Base-by-base conservation (phyloP, 176 grass and related monocot genomes). In the Carex cristatella region DNA sequence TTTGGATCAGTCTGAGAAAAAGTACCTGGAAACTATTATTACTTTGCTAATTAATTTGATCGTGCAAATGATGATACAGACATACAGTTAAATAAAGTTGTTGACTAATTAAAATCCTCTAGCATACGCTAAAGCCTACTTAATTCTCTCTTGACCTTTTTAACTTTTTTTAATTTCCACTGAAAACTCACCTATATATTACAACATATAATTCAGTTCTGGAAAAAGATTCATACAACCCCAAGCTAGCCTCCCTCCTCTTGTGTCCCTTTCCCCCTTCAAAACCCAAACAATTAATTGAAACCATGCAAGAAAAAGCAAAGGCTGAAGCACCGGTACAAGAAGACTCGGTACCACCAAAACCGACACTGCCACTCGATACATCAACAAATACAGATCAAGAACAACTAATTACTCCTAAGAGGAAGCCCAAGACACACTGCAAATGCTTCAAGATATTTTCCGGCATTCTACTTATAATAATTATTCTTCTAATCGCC, bases 401-500 rank as follows among this genome's bases (percentile, higher is more conserved):
- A 79, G 74, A 37, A 42, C 62, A 3, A 16, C 49, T 6, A 51
- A 51, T 11, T 18, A 27, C 66, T 91, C 71, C 42, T 81, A 56
- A 91, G 56, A 83, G 11, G 8, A 27, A 82, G 60, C 46, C 14
- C 2, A 59, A 58, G 61, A 86, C 40, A 86, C 54, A 72, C 18
- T 64, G 55, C 81, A 60, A 31, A 88, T 53, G 79, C 33, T 35
- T 58, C 81, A 60, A 40, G 5, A 7, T 90, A 59, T 0, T 18
- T 56, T 81, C 77, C 48, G 89, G 89, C 70, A 87, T 87, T 80
- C 2, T 87, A 13, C n/a, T 68, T n/a, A 46, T 91, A 23, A 3
- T 46, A 60, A 4, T 94, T 31, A 0, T 75, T 11, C 18, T 87
- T 70, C 64, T 94, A 79, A 73, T 91, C 51, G 67, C 56, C 0